A percentile compares a stretch with the other conserved stretches of the same genome.
phyloP scores from a whole-genome alignment of 1,284 basidiomycete species.

The Leccinum fallax region DNA sequence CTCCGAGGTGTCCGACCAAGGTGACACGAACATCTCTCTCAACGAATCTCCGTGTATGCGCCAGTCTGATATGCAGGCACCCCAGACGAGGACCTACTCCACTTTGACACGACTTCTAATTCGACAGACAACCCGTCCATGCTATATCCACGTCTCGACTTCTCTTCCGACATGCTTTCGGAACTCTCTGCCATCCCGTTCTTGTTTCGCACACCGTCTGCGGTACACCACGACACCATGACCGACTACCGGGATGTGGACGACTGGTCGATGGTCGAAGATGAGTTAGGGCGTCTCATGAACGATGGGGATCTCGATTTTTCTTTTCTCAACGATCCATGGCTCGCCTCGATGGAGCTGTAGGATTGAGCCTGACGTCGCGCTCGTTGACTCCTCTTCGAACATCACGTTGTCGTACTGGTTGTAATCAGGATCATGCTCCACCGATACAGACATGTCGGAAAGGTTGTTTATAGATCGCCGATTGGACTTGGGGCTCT shows the following conservation, averaged over 20 bases:
- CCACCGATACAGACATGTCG: not conserved
- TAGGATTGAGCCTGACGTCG: conserved; percentile 7
- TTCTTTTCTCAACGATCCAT: conserved; percentile 31
- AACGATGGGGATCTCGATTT: conserved; percentile 29
- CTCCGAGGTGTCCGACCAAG: conserved; percentile 18
- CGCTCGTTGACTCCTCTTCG: conserved; percentile 2
- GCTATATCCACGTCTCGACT: conserved; percentile 15
- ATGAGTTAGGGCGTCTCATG: conserved; percentile 26
- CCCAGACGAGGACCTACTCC: conserved; percentile 8
- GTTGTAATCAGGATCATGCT: not conserved
- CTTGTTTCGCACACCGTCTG: conserved; percentile 29
- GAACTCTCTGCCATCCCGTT: conserved; percentile 38
- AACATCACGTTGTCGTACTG: not conserved
- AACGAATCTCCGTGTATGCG: conserved; percentile 21
- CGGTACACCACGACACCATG: conserved; percentile 3
- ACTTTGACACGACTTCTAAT: not conserved
- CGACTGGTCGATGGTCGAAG: conserved; percentile 25
- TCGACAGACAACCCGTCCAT: not conserved
- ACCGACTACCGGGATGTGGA: not conserved
- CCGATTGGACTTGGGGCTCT: not conserved
- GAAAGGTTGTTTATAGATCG: not conserved
- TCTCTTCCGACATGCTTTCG: conserved; percentile 15
- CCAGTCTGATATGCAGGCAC: conserved; percentile 15
- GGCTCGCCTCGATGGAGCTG: conserved; percentile 21
- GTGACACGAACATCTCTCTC: conserved; percentile 19